phyloP scores from a whole-genome alignment of 495 filamentous ascomycete species.

The Aspergillus sparsus region DNA sequence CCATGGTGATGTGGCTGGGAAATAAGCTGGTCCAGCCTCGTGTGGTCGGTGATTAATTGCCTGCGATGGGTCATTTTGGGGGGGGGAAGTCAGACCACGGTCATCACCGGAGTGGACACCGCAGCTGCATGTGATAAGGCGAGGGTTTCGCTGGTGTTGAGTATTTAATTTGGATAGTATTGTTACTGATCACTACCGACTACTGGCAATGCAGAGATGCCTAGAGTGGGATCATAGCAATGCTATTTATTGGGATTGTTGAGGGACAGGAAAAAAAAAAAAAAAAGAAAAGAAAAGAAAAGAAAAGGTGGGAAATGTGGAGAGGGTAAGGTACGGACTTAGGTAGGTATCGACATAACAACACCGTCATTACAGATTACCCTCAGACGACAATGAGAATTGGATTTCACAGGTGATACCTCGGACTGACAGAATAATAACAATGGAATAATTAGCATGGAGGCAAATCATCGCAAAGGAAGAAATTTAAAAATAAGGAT shows the following conservation, averaged over 20 bases:
- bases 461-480: too few relatives aligned
- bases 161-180: not conserved
- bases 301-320: too few relatives aligned
- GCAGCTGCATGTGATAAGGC: constrained; percentile 17
- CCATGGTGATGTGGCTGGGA: constrained; percentile 28
- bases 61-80: constrained; percentile 1
- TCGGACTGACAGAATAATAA: too few relatives aligned
- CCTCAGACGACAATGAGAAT: too few relatives aligned
- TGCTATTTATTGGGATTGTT: not conserved
- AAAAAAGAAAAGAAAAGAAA: too few relatives aligned
- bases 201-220: too few relatives aligned
- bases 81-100: not conserved
- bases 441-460: too few relatives aligned
- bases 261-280: not conserved
- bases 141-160: not conserved
- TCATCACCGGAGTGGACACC: not conserved
- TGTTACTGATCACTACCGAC: too few relatives aligned
- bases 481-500: not conserved
- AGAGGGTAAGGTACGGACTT: too few relatives aligned
- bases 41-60: constrained; percentile 4
- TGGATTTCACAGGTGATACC: not conserved
- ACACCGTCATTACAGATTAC: too few relatives aligned
- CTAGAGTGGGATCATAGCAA: too few relatives aligned
- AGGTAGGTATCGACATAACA: too few relatives aligned
- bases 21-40: constrained; percentile 19